These are phyloP conservation scores for Aureobasidium sp. DNA, from an alignment of 2,329 filamentous ascomycete species.

Conservation along the genomic window DNA sequence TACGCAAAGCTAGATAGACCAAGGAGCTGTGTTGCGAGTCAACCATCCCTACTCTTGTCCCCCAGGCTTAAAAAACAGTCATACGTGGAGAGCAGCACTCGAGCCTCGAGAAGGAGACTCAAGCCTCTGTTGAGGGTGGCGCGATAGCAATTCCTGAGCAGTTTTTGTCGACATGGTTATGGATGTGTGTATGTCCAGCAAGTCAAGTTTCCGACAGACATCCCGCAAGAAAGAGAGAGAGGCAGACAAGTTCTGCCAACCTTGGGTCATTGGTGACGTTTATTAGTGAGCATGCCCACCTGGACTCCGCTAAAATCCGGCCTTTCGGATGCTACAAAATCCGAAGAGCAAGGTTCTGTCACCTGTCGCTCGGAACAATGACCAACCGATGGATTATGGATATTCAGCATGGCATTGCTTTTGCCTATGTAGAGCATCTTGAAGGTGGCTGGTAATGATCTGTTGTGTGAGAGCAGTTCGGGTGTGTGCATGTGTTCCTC, in stretches of 20 bases:
- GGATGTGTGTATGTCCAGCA: neutral
- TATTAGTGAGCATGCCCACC: constrained; percentile 1
- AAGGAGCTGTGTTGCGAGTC: constrained; percentile 20
- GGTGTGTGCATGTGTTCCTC: neutral
- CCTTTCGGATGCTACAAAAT: neutral
- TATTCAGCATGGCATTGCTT: neutral
- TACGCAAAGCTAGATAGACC: constrained; percentile 38
- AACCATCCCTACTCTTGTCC: neutral
- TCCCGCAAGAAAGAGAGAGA: neutral
- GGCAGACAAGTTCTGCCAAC: neutral
- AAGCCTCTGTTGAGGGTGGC: constrained; percentile 57
- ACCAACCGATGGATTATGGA: neutral
- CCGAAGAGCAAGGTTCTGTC: neutral
- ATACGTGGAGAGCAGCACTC: constrained; percentile 54
- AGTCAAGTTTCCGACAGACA: neutral
- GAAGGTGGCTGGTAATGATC: neutral
- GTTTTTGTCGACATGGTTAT: constrained; percentile 17
- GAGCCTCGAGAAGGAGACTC: constrained; percentile 54
- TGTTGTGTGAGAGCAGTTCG: neutral
- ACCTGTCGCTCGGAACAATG: neutral
- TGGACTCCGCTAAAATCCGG: neutral
- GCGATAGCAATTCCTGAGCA: constrained; percentile 23
- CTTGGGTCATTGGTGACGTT: constrained; percentile 4
- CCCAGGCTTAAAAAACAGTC: neutral
- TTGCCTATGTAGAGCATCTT: neutral